Base-by-base conservation (phyloP, 805 yeast species). In the Teunomyces tritomae region DNA sequence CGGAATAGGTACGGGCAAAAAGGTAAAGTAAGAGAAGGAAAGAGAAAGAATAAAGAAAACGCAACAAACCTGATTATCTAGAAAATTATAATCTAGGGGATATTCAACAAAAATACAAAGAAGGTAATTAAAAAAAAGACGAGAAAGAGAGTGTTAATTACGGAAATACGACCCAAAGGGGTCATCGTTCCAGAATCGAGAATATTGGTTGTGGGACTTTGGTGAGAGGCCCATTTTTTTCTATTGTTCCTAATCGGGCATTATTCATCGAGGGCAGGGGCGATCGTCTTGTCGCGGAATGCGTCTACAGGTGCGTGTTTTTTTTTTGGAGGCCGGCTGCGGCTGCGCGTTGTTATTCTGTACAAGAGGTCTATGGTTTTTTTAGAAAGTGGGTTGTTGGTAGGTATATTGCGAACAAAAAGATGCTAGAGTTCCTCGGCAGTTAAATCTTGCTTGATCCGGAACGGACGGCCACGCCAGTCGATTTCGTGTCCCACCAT, bases 381-480 rank as follows among this genome's bases (percentile, higher is more conserved):
- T 20, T 20, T 20, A 5, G 24, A 20, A 20, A 20, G 24, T 20
- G 24, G 24, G 24, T 4, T 20, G 24, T 4, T 20, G 24, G 24
- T 20, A 6, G 24, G 24, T 20, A 20, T n/a, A 20, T 1, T 20
- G 32, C n/a, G 32, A 29, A n/a, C n/a, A n/a, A 29, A 29, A 8
- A 29, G 14, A 10, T 33, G 39, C 13, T 45, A 68, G 43, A 75
- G 54, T 58, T 82, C 89, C 61, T 85, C 92, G 0, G 96, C 96
- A 3, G 89, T 82, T 40, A 87, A 70, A 59, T 89, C 96, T 4
- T 82, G 71, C 46, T 82, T 79, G 53, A 89, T 89, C 51, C 70
- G 71, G 62, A 89, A 89, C 1, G 89, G 88, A 53, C 80, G 75
- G 32, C 89, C 87, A 50, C 97, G 72, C 90, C 90, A 84, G 64